A percentile compares a stretch with the other conserved stretches of the same genome.
Evolutionary conservation across 2,329 filamentous ascomycete genomes (phyloP).

Genomic region (Colletotrichum agaves): DNA sequence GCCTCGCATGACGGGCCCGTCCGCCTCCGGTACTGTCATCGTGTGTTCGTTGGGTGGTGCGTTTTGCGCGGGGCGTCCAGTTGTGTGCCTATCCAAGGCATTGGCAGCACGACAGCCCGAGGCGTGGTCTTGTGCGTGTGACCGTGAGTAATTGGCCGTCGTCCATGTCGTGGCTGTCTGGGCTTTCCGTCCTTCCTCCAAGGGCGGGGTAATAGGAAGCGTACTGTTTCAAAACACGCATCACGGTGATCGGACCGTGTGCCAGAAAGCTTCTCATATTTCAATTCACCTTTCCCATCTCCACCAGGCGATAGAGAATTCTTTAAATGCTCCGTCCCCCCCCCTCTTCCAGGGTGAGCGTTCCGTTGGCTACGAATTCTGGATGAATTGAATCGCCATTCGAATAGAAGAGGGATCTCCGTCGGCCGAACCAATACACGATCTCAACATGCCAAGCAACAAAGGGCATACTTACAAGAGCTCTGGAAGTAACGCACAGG

Average conservation of each 20-base stretch:
- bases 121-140: not conserved
- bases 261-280: conserved; percentile 1
- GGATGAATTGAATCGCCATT: not conserved
- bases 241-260: conserved; percentile 30
- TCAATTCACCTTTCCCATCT: conserved; percentile 17
- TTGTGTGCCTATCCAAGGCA: conserved; percentile 2
- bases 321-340: not conserved
- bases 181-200: not conserved
- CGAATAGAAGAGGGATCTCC: not conserved
- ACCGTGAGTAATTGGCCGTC: not conserved
- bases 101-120: not conserved
- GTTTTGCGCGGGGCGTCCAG: not conserved
- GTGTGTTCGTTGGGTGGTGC: not conserved
- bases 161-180: not conserved
- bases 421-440: not conserved
- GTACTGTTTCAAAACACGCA: conserved; percentile 29
- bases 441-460: conserved; percentile 36
- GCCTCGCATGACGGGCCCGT: not conserved
- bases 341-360: not conserved
- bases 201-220: conserved; percentile 32
- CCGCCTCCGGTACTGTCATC: not conserved
- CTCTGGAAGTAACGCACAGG: conserved; percentile 72
- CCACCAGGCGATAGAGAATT: not conserved
- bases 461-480: conserved; percentile 56
- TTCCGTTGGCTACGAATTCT: not conserved